Evolutionary conservation across 1,284 basidiomycete genomes (phyloP).

Genomic region (Hemileccinum hortonii): DNA sequence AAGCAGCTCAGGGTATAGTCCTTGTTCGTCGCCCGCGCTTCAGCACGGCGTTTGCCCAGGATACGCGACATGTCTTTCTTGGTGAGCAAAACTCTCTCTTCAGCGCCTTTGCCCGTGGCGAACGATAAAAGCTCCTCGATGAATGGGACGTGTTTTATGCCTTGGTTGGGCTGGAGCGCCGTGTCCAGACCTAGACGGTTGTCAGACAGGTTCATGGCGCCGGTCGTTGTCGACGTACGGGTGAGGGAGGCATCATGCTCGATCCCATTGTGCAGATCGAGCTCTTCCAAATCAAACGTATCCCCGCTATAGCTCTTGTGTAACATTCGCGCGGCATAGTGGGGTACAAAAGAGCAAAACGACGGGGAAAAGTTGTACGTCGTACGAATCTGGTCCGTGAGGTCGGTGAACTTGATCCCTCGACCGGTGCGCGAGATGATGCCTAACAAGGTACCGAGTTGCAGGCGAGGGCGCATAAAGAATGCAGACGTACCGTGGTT

Average conservation of each 20-base stretch:
- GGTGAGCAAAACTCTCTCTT: slow-evolving; percentile 50
- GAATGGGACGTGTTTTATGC: slow-evolving; percentile 45
- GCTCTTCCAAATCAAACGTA: slow-evolving; percentile 61
- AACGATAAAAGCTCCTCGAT: slow-evolving; percentile 57
- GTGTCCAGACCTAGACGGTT: slow-evolving; percentile 54
- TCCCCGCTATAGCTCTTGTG: slow-evolving; percentile 55
- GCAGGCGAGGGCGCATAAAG: too few species aligned
- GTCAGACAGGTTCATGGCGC: not conserved
- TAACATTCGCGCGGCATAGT: slow-evolving; percentile 57
- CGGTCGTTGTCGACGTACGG: slow-evolving; percentile 43
- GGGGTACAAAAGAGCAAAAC: slow-evolving; percentile 64
- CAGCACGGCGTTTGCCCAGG: slow-evolving; percentile 55
- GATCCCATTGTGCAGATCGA: slow-evolving; percentile 72
- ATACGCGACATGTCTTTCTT: slow-evolving; percentile 56
- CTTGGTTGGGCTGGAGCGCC: slow-evolving; percentile 51
- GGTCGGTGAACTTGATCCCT: slow-evolving; percentile 63
- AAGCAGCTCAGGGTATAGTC: slow-evolving; percentile 47
- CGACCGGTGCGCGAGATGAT: slow-evolving; percentile 66
- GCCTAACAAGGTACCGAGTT: slow-evolving; percentile 40
- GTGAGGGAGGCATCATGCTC: slow-evolving; percentile 75
- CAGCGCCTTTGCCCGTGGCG: slow-evolving; percentile 57
- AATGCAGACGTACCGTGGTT: slow-evolving; percentile 58
- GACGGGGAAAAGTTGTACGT: slow-evolving; percentile 69
- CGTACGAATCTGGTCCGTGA: slow-evolving; percentile 45
- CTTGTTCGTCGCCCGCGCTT: slow-evolving; percentile 52